Base-by-base conservation (phyloP, 2,329 filamentous ascomycete genomes). In the Paraconiothyrium sp. region DNA sequence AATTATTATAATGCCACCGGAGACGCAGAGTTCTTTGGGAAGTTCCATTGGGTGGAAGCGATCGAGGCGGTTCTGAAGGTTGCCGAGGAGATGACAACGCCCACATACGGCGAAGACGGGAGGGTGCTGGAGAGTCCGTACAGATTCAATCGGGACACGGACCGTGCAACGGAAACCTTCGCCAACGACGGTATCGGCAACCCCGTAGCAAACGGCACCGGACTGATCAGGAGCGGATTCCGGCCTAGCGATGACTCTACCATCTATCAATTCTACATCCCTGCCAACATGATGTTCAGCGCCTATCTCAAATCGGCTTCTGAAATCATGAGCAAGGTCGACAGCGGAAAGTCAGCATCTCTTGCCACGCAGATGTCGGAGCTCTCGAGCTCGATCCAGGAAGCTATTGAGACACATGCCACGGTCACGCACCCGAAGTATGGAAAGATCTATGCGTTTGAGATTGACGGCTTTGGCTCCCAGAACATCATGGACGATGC, bases 251-350 rank as follows among this genome's bases (percentile, higher is more conserved):
- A 85, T 65, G 83, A 85, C 66, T 68, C 80, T 0, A 84, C 82
- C 7, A 84, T 84, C 52, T 84, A 78, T 64, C 82, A 84, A 65
- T 73, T 83, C 54, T 81, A 82, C 70, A 81, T 84, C 24, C 83
- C 83, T 0, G 75, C 80, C 57, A 86, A 85, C 58, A 93, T 93
- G 90, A 92, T 92, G 90, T 89, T 93, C 67, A 84, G 89, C 35
- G 80, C 85, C 24, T 91, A 88, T 68, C 83, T 93, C 3, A 79
- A 80, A 11, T 80, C 83, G 0, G 80, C 85, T 0, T 81, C 83
- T 16, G 74, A 80, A 6, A 88, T 89, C 68, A 85, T 87, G 81
- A 78, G 76, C 37, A 77, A 79, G 54, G 76, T 88, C 39, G 76
- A 80, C 76, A 64, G 55, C 2, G 41, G 54, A 14, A 84, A 69